Evolutionary conservation across 2,329 filamentous ascomycete species (phyloP).

Genomic region (Cladophialophora psammophila): DNA sequence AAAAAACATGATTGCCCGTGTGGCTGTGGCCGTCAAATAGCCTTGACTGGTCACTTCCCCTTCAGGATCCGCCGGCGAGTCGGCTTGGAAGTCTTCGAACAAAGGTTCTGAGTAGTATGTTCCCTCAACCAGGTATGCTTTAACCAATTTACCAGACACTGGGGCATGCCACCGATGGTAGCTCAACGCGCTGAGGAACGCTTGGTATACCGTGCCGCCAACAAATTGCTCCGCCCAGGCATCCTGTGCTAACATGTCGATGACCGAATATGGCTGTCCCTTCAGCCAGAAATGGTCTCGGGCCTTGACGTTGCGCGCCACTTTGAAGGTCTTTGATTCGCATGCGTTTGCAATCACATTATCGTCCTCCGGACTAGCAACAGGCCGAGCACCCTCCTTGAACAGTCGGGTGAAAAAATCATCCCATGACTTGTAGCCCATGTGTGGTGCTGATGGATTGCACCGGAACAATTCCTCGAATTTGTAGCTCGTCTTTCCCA

Average conservation of each 20-base stretch:
- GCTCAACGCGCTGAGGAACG: constrained; percentile 70
- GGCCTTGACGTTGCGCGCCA: constrained; percentile 59
- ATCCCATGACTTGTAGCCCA: constrained; percentile 73
- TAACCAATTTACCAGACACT: constrained; percentile 67
- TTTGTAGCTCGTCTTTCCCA: constrained; percentile 38
- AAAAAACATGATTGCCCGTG: constrained; percentile 73
- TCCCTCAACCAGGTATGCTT: constrained; percentile 66
- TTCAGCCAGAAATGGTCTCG: constrained; percentile 74
- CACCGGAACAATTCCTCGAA: constrained; percentile 46
- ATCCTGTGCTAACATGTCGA: constrained; percentile 69
- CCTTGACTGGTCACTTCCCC: constrained; percentile 61
- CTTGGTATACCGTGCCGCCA: constrained; percentile 73
- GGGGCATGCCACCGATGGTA: constrained; percentile 78
- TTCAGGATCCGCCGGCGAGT: constrained; percentile 42
- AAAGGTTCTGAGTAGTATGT: constrained; percentile 72
- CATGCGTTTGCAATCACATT: constrained; percentile 68
- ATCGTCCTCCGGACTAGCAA: constrained; percentile 64
- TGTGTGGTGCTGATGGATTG: constrained; percentile 42
- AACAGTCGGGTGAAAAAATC: constrained; percentile 72
- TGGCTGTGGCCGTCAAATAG: constrained; percentile 72
- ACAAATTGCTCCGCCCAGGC: constrained; percentile 62
- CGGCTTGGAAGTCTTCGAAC: constrained; percentile 56
- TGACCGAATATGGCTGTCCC: constrained; percentile 70
- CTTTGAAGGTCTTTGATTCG: constrained; percentile 67
- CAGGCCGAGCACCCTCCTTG: constrained; percentile 62